Conservation (phyloP, 495 filamentous ascomycete genomes). For the Hypoxylon intermedium region DNA sequence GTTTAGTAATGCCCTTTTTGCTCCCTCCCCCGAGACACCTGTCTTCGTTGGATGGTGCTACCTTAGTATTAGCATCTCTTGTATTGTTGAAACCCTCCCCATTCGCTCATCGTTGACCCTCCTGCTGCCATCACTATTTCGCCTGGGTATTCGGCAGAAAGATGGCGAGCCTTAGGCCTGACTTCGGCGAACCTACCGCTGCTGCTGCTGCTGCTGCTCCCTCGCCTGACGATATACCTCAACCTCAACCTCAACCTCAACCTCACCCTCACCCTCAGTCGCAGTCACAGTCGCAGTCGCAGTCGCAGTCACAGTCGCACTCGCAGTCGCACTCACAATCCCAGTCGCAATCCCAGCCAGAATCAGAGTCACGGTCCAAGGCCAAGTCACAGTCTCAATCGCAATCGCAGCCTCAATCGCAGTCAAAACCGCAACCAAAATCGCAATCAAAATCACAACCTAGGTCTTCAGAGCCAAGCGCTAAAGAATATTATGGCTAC, state of each 20-base stretch:
- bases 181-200: conserved; percentile 27
- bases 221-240: conserved; percentile 19
- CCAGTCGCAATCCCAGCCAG: conserved; percentile 6
- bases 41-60: conserved; percentile 10
- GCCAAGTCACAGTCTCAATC: conserved; percentile 18
- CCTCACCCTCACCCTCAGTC: not conserved
- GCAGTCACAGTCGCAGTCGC: conserved; percentile 8
- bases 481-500: conserved; percentile 74
- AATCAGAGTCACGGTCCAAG: conserved; percentile 11
- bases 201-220: conserved; percentile 13
- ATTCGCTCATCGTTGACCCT: conserved; percentile 5
- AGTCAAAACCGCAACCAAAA: conserved; percentile 12
- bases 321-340: too few species aligned
- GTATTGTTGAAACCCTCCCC: conserved; percentile 4
- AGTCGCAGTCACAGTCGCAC: too few species aligned
- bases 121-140: not conserved
- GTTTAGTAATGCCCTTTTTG: conserved; percentile 26
- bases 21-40: conserved; percentile 5
- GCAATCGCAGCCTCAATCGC: conserved; percentile 24
- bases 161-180: conserved; percentile 36
- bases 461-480: conserved; percentile 21
- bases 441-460: conserved; percentile 13
- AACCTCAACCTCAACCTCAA: not conserved
- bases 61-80: conserved; percentile 8
- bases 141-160: conserved; percentile 3